Conservation (phyloP, 208 protist genomes). For the Crithidia brevicula region DNA sequence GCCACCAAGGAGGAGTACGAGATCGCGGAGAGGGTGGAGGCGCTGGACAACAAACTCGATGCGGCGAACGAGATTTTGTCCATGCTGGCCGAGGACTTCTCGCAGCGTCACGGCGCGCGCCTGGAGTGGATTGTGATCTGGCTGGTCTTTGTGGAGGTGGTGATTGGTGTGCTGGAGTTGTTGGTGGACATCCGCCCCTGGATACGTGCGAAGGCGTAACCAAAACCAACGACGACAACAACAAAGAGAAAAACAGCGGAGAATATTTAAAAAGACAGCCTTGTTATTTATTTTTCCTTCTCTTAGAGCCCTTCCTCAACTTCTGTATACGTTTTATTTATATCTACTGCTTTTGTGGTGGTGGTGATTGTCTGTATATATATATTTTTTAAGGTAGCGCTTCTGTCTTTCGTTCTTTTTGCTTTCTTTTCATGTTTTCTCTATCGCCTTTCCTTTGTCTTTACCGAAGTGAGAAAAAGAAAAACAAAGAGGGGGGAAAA, state of each 20-base stretch:
- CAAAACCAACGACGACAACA: no score
- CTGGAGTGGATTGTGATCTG: conserved; percentile 90
- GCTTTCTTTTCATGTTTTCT: no score
- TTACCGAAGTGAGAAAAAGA: no score
- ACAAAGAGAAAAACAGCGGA: no score
- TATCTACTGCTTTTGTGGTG: no score
- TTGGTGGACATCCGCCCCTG: conserved; percentile 65
- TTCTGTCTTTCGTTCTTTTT: no score
- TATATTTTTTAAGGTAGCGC: no score
- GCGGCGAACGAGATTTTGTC: conserved; percentile 80
- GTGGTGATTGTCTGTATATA: no score
- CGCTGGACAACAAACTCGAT: conserved; percentile 79
- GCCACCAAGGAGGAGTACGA: conserved; percentile 78
- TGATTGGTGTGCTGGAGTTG: conserved; percentile 78
- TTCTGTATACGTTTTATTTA: no score
- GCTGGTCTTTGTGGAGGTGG: conserved; percentile 80
- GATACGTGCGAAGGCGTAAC: conserved; percentile 4
- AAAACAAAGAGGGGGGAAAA: no score
- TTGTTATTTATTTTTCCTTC: conserved; percentile 6
- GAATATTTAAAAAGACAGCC: no score
- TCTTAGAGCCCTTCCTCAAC: conserved; percentile 1
- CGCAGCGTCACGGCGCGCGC: conserved; percentile 71
- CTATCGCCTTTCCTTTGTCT: no score
- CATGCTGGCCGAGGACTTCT: conserved; percentile 80
- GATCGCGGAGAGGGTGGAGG: conserved; percentile 64